Percentiles rank a stretch among this genome's conserved stretches.
Evolutionary conservation across 371 early-diverging fungal species (phyloP).

Genomic region (Rhizopus stolonifer): DNA sequence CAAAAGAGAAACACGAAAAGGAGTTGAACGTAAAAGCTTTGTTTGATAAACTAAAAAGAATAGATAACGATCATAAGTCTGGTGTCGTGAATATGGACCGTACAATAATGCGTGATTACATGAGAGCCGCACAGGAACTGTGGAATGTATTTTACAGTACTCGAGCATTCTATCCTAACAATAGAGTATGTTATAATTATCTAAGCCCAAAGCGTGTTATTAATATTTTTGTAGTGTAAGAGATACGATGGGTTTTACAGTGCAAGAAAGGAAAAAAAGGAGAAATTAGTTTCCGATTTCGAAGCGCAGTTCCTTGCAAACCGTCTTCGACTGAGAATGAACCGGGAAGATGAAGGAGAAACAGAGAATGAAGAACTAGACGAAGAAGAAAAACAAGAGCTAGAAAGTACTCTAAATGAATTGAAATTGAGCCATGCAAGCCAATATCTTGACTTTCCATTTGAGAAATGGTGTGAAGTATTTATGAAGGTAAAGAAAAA

Average conservation of each 20-base stretch:
- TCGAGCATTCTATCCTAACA: conserved; percentile 57
- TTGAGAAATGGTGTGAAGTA: conserved; percentile 63
- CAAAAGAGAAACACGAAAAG: conserved; percentile 25
- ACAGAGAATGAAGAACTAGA: conserved; percentile 21
- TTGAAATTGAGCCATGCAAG: conserved; percentile 15
- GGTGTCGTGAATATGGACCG: conserved; percentile 22
- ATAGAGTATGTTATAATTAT: conserved; percentile 29
- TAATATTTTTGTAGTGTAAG: conserved; percentile 12
- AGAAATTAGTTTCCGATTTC: background rate
- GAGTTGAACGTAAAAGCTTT: conserved; percentile 7
- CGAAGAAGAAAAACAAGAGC: conserved; percentile 27
- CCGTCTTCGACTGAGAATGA: conserved; percentile 29
- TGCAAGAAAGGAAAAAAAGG: conserved; percentile 5
- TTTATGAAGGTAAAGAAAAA: conserved; percentile 56
- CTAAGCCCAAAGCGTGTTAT: background rate
- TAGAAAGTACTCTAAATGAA: conserved; percentile 31
- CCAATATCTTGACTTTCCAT: conserved; percentile 56
- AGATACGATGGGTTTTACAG: conserved; percentile 37
- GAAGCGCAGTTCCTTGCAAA: conserved; percentile 38
- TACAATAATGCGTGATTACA: conserved; percentile 46
- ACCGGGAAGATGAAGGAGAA: conserved; percentile 7
- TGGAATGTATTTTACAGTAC: conserved; percentile 54
- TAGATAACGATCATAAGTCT: conserved; percentile 27
- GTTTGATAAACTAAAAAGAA: conserved; percentile 36
- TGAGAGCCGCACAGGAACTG: conserved; percentile 46